Conservation (phyloP, 306 rosid genomes). For the Psophocarpus tetragonolobus region DNA sequence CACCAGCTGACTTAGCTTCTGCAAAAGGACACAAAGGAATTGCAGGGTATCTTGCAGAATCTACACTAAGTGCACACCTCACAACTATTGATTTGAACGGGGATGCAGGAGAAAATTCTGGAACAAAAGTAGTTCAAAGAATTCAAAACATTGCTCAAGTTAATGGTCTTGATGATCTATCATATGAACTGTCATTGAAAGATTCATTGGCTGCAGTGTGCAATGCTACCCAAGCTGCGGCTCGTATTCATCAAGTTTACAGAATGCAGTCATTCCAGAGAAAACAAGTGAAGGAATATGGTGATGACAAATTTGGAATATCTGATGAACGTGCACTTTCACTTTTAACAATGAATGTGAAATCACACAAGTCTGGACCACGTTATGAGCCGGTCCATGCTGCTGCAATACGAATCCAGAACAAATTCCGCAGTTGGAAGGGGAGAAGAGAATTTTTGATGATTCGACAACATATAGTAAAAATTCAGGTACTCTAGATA, state of each 20-base stretch:
- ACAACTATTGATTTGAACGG: constrained; percentile 55
- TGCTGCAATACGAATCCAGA: constrained; percentile 80
- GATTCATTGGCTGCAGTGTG: constrained; percentile 84
- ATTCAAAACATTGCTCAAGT: constrained; percentile 37
- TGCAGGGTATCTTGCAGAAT: constrained; percentile 87
- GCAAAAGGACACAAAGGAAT: constrained; percentile 86
- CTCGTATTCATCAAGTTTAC: constrained; percentile 81
- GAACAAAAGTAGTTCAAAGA: constrained; percentile 49
- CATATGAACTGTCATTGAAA: constrained; percentile 62
- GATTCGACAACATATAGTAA: constrained; percentile 69
- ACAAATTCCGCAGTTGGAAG: constrained; percentile 83
- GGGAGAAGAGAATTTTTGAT: constrained; percentile 74
- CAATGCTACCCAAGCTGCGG: constrained; percentile 84
- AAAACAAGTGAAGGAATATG: constrained; percentile 62
- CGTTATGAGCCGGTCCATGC: constrained; percentile 59
- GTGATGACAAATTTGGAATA: constrained; percentile 50
- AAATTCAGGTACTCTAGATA: constrained; percentile 74
- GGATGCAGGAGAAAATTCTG: constrained; percentile 48
- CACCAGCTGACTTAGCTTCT: constrained; percentile 90
- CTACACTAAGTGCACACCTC: constrained; percentile 61
- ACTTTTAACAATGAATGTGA: constrained; percentile 38
- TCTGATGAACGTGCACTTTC: constrained; percentile 65
- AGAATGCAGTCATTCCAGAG: constrained; percentile 84
- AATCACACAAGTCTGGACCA: constrained; percentile 47
- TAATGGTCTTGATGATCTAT: constrained; percentile 36